phyloP scores from a whole-genome alignment of 768 basidiomycete species.

The Erythrobasidium yunnanense region DNA sequence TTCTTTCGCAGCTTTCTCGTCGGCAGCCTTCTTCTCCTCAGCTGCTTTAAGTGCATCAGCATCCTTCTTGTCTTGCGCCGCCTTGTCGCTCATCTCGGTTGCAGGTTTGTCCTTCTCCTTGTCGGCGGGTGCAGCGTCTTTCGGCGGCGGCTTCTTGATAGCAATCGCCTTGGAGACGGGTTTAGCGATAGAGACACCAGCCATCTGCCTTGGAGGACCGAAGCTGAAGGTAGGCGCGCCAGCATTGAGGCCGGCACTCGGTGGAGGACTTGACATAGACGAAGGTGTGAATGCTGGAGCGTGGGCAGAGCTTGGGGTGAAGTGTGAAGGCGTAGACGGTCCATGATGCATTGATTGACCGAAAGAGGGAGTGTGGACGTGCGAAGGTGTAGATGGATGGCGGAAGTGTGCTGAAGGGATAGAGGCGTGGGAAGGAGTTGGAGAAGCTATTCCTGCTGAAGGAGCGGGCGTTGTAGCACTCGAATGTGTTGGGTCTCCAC shows the following conservation, averaged over 20 bases:
- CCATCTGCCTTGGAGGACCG: neutral
- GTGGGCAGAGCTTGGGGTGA: neutral
- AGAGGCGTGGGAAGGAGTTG: conserved; percentile 14
- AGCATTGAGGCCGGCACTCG: conserved; percentile 13
- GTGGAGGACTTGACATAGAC: neutral
- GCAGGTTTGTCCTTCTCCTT: conserved; percentile 14
- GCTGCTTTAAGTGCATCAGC: conserved; percentile 1
- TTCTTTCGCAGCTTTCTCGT: neutral
- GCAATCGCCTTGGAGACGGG: neutral
- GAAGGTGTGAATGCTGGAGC: conserved; percentile 21
- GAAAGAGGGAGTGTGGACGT: neutral
- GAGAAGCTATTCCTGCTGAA: neutral
- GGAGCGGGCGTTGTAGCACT: conserved; percentile 8
- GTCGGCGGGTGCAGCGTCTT: conserved; percentile 4
- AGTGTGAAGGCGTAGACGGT: neutral
- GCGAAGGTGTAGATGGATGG: conserved; percentile 12
- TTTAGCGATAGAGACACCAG: neutral
- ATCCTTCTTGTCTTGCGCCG: neutral
- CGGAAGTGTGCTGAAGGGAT: conserved; percentile 5
- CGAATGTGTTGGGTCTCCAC: neutral
- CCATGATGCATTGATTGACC: neutral
- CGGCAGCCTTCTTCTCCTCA: neutral
- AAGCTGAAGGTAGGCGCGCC: conserved; percentile 12
- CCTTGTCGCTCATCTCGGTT: conserved; percentile 9
- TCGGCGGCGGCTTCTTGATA: conserved; percentile 25